Conservation (phyloP, 352 stramenopile species). For the Globisporangium viniferum region DNA sequence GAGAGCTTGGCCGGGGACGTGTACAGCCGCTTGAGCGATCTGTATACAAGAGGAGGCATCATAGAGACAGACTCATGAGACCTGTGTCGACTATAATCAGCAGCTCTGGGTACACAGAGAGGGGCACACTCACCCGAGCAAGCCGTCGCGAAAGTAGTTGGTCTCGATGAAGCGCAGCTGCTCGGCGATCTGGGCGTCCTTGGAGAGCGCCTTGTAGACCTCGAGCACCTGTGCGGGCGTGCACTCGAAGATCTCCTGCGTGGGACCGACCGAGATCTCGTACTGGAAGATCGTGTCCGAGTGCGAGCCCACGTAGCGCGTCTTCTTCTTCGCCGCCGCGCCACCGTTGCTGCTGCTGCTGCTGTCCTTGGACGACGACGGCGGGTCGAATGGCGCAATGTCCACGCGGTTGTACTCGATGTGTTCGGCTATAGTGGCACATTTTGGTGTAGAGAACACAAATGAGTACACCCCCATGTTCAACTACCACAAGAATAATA, state of each 20-base stretch:
- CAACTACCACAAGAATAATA: not conserved
- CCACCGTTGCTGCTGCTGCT: slow-evolving; percentile 10
- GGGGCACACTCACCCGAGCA: slow-evolving; percentile 34
- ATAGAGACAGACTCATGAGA: not conserved
- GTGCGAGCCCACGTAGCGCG: slow-evolving; percentile 19
- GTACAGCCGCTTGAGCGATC: slow-evolving; percentile 63
- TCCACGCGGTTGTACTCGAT: slow-evolving; percentile 57
- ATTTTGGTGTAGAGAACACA: slow-evolving; percentile 3
- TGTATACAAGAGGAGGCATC: not conserved
- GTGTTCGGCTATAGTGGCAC: slow-evolving; percentile 44
- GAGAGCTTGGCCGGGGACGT: slow-evolving; percentile 53
- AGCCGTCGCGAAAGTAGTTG: slow-evolving; percentile 56
- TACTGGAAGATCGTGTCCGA: slow-evolving; percentile 53
- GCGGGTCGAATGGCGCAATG: slow-evolving; percentile 37
- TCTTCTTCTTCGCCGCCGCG: slow-evolving; percentile 17
- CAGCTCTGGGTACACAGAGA: not conserved
- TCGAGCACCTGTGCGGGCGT: slow-evolving; percentile 52
- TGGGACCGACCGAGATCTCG: slow-evolving; percentile 59
- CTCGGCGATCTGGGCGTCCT: slow-evolving; percentile 42
- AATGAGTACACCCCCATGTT: slow-evolving; percentile 10
- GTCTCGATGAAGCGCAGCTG: slow-evolving; percentile 69
- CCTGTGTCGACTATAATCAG: too few relatives aligned
- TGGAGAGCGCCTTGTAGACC: slow-evolving; percentile 53
- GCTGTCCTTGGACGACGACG: slow-evolving; percentile 22
- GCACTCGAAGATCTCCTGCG: slow-evolving; percentile 60